These are phyloP conservation scores for Trichoderma orchidacearum DNA, from an alignment of 495 filamentous ascomycete species.

Conservation along the genomic window DNA sequence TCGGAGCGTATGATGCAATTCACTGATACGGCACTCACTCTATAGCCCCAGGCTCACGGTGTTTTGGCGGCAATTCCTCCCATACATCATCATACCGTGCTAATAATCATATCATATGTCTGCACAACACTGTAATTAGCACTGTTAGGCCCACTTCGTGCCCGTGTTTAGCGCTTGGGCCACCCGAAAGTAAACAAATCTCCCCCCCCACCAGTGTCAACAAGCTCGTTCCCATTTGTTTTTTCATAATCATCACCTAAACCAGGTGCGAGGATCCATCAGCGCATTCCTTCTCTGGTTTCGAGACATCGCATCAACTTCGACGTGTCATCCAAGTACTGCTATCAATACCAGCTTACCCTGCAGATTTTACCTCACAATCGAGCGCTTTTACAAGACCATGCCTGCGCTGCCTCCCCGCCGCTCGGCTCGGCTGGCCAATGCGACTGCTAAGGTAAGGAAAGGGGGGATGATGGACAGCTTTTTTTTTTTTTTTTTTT, in stretches of 20 bases:
- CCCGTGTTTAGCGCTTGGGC: slow-evolving; percentile 4
- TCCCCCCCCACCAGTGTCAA: neutral
- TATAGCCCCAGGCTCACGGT: neutral
- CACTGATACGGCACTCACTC: neutral
- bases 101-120: neutral
- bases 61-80: no score
- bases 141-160: neutral
- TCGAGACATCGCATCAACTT: neutral
- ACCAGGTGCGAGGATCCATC: neutral
- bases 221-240: neutral
- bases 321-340: neutral
- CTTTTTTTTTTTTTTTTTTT: no score
- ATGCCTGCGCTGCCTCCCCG: slow-evolving; percentile 24
- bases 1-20: neutral
- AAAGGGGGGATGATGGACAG: no score
- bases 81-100: neutral
- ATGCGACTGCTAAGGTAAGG: slow-evolving; percentile 23
- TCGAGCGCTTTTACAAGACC: slow-evolving; percentile 2
- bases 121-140: neutral
- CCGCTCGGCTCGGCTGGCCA: slow-evolving; percentile 34
- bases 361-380: neutral
- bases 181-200: slow-evolving; percentile 10
- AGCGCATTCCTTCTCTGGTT: neutral
- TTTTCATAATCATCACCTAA: slow-evolving; percentile 3
- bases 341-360: slow-evolving; percentile 1